Percentiles rank a stretch among this genome's conserved stretches.
Conservation (phyloP, 345 rosid species). For the Laguncularia racemosa region DNA sequence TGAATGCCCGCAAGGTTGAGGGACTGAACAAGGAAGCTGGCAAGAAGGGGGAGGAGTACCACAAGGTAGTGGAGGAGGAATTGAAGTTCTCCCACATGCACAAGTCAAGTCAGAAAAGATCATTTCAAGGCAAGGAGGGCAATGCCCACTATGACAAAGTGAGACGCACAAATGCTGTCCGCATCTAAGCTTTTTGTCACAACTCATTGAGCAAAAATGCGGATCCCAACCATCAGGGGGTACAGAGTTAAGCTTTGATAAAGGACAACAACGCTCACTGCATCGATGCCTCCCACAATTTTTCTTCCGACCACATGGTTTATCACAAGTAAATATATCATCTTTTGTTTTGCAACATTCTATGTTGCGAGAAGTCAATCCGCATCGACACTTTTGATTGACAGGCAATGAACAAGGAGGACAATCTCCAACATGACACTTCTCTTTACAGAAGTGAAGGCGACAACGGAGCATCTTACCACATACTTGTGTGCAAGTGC, state of each 20-base stretch:
- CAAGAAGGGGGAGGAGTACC: conserved; percentile 89
- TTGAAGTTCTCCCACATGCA: conserved; percentile 86
- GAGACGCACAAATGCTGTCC: conserved; percentile 88
- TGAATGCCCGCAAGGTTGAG: conserved; percentile 83
- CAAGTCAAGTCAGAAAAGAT: conserved; percentile 84
- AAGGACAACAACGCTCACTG: conserved; percentile 91
- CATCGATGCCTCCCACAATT: conserved; percentile 93
- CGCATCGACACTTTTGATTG: conserved; percentile 75
- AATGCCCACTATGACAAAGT: conserved; percentile 91
- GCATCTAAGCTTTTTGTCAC: conserved; percentile 90
- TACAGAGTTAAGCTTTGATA: conserved; percentile 36
- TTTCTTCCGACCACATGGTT: conserved; percentile 81
- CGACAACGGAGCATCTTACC: conserved; percentile 66
- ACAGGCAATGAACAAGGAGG: conserved; percentile 62
- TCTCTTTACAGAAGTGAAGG: conserved; percentile 55
- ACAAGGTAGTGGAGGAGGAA: conserved; percentile 95
- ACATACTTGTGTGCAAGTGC: conserved; percentile 59
- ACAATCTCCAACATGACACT: conserved; percentile 85
- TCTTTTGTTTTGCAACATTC: conserved; percentile 61
- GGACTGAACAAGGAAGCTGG: conserved; percentile 70
- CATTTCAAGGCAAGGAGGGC: conserved; percentile 89
- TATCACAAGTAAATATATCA: conserved; percentile 63
- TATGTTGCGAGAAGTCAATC: conserved; percentile 58
- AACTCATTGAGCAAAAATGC: conserved; percentile 77
- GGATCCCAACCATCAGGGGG: conserved; percentile 66